Base-by-base conservation (phyloP, 129 eudicot genomes). In the Helianthus tuberosus region DNA sequence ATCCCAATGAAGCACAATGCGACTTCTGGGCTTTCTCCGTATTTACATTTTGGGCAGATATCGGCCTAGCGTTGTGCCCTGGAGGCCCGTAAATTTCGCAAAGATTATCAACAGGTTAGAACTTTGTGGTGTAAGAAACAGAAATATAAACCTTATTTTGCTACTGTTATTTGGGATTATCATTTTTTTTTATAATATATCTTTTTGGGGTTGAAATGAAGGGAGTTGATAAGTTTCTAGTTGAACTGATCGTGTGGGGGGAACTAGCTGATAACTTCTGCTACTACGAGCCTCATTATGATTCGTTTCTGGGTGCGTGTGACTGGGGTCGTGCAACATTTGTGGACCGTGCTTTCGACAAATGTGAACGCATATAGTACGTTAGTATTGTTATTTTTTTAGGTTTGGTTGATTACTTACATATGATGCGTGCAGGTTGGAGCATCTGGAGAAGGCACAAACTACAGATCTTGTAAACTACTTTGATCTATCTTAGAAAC, bases 181-280 rank as follows among this genome's bases (percentile, higher is more conserved):
- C 71, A n/a, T n/a, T n/a, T n/a, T n/a, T 25, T 48, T 17, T 38
- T 16, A 25, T 41, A 6, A 6, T 41, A 6, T 41, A n/a, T 6
- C 7, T 2, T 16, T 51, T 57, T 44, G 61, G 62, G 51, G 53
- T 46, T 58, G 6, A 11, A 52, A 53, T 79, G 88, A 87, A 95
- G 99, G 91, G 94, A 17, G 96, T 91, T 75, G 97, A 95, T 85
- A 88, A 84, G 65, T 95, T 91, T 77, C 66, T 91, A 77, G 97
- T 91, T 83, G 99, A 95, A 82, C 64, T 91, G 79, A 84, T 95
- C 16, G 94, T 95, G 53, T 91, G 99, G 43, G 89, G 95, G 86
- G 99, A 95, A 71, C 90, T 95, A 57, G 91, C 99, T 25, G 97
- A 95, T 80, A 95, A 95, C 78, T 95, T 89, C 82, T 95, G 99